Evolutionary conservation across 2,329 filamentous ascomycete genomes (phyloP).

Genomic region (Thielaviopsis populi): DNA sequence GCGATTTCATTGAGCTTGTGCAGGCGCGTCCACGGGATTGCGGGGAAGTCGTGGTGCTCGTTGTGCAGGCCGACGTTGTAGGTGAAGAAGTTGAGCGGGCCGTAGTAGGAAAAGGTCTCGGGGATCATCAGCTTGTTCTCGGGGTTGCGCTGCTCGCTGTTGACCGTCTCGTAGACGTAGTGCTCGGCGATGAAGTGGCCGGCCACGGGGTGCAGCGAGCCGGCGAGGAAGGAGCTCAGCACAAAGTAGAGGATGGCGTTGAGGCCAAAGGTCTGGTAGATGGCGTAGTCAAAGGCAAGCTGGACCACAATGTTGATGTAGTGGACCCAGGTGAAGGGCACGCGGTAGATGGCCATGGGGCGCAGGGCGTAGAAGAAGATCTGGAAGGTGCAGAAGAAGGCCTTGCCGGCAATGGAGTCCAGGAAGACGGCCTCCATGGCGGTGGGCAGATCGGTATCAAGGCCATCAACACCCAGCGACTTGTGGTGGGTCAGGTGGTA

Average conservation of each 20-base stretch:
- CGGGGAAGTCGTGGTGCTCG: constrained; percentile 97
- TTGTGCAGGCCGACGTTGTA: constrained; percentile 98
- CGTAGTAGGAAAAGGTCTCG: constrained; percentile 96
- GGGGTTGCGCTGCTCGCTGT: constrained; percentile 39
- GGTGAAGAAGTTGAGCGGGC: constrained; percentile 74
- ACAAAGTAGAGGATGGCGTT: constrained; percentile 69
- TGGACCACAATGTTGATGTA: constrained; percentile 67
- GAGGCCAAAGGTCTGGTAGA: constrained; percentile 46
- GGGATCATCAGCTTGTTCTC: constrained; percentile 53
- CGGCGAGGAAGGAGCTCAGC: constrained; percentile 81
- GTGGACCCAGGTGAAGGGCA: constrained; percentile 78
- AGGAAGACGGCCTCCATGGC: constrained; percentile 82
- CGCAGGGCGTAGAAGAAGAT: constrained; percentile 97
- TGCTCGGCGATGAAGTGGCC: constrained; percentile 99
- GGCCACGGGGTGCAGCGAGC: constrained; percentile 82
- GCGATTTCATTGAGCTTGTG: constrained; percentile 65
- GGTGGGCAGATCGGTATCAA: constrained; percentile 92
- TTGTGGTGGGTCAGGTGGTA: constrained; percentile 99
- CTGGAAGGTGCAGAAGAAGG: constrained; percentile 98
- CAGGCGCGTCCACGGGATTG: constrained; percentile 83
- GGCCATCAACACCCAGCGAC: constrained; percentile 85
- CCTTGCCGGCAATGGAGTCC: constrained; percentile 87
- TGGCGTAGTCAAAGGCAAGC: constrained; percentile 56
- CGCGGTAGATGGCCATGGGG: constrained; percentile 83
- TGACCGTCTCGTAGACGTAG: constrained; percentile 60